phyloP scores from a whole-genome alignment of 2,329 filamentous ascomycete genomes.

The Mycosphaerella arachidis region DNA sequence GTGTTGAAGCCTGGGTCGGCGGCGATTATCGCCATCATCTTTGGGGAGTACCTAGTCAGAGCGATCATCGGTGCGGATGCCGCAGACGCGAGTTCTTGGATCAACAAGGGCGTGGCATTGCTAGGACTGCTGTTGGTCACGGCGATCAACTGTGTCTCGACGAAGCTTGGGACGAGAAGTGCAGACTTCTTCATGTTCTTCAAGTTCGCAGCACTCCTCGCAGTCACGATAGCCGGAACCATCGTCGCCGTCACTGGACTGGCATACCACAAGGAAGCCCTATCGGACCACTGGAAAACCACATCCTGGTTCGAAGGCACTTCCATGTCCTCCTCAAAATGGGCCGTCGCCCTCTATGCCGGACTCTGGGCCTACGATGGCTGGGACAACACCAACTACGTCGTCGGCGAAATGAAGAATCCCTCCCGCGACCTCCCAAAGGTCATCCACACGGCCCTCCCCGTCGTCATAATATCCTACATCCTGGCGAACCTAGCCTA shows the following conservation, averaged over 20 bases:
- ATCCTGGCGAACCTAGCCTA: constrained; percentile 89
- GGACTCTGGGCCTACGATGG: constrained; percentile 98
- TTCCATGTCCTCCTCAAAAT: constrained; percentile 71
- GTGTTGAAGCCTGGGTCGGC: constrained; percentile 91
- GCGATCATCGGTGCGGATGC: constrained; percentile 83
- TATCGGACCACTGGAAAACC: constrained; percentile 68
- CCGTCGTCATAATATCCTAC: constrained; percentile 85
- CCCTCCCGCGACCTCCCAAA: constrained; percentile 83
- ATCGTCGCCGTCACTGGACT: constrained; percentile 84
- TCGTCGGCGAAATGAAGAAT: constrained; percentile 94
- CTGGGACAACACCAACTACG: constrained; percentile 99
- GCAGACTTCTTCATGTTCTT: constrained; percentile 95
- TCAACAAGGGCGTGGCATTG: constrained; percentile 83
- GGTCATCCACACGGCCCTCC: constrained; percentile 95
- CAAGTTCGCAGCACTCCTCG: constrained; percentile 86
- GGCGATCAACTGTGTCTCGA: constrained; percentile 84
- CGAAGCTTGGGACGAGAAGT: constrained; percentile 76
- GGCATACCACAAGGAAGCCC: constrained; percentile 66
- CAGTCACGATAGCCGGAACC: constrained; percentile 80
- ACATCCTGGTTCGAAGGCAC: constrained; percentile 82
- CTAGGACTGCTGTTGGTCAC: constrained; percentile 72
- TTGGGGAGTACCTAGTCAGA: constrained; percentile 93
- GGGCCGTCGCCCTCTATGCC: constrained; percentile 91
- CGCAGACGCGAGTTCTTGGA: constrained; percentile 74
- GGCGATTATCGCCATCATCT: constrained; percentile 95